phyloP scores from a whole-genome alignment of 192 early-diverging fungal species.

The Phlyctochytrium arcticum region DNA sequence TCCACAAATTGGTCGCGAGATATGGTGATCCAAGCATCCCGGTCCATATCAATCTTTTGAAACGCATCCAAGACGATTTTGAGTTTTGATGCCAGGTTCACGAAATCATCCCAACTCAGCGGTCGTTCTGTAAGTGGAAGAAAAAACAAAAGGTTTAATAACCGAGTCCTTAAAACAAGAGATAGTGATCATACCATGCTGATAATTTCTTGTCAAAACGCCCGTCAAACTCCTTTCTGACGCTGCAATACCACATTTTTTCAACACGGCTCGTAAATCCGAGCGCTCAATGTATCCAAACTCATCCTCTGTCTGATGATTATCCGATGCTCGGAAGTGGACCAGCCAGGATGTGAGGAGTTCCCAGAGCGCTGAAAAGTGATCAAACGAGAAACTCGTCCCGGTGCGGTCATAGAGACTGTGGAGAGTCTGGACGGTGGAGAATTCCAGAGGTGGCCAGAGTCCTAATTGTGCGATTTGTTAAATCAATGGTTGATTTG shows the following conservation, averaged over 20 bases:
- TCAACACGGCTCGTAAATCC: slow-evolving; percentile 13
- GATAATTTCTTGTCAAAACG: not conserved
- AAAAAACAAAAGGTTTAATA: no score
- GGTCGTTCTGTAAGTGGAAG: slow-evolving; percentile 9
- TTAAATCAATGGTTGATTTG: not conserved
- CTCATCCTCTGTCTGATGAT: slow-evolving; percentile 12
- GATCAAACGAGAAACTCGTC: slow-evolving; percentile 10
- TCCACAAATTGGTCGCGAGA: not conserved
- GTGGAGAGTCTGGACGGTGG: slow-evolving; percentile 8
- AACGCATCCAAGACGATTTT: slow-evolving; percentile 18
- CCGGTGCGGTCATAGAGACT: slow-evolving; percentile 11
- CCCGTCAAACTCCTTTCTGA: slow-evolving; percentile 6
- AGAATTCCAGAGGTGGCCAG: slow-evolving; percentile 20
- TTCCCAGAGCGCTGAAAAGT: slow-evolving; percentile 11
- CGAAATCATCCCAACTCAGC: slow-evolving; percentile 26
- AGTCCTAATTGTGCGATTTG: slow-evolving; percentile 1
- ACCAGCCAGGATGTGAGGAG: slow-evolving; percentile 11
- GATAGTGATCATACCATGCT: slow-evolving; percentile 1
- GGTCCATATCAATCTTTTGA: slow-evolving; percentile 5
- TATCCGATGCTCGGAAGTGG: slow-evolving; percentile 13
- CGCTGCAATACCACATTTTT: slow-evolving; percentile 5
- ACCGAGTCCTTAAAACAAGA: no score
- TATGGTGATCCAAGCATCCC: not conserved
- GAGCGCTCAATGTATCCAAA: slow-evolving; percentile 11
- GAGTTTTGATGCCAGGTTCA: slow-evolving; percentile 5